phyloP scores from a whole-genome alignment of 1,139 yeast species.

The Saccharomyces hybrid region DNA sequence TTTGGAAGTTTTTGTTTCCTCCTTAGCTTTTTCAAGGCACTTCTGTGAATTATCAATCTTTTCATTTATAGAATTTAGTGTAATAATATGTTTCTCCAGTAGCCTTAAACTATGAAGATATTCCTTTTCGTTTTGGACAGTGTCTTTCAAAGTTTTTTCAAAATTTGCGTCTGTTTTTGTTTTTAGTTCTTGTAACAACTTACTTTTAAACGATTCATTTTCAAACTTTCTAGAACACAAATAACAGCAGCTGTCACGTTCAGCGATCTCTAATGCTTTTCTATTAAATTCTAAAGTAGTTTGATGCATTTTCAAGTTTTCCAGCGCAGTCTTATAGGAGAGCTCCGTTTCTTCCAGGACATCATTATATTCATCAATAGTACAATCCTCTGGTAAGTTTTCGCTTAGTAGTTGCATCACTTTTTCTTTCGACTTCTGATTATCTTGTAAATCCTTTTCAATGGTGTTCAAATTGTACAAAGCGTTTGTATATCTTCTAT shows the following conservation, averaged over 20 bases:
- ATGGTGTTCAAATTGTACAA: slow-evolving; percentile 15
- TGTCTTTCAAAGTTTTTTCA: slow-evolving; percentile 26
- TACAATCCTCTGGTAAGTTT: slow-evolving; percentile 37
- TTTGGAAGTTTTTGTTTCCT: slow-evolving; percentile 3
- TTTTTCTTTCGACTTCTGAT: slow-evolving; percentile 1
- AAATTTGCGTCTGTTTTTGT: slow-evolving; percentile 28
- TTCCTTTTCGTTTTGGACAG: slow-evolving; percentile 37
- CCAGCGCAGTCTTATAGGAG: slow-evolving; percentile 50
- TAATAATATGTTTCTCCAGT: slow-evolving; percentile 20
- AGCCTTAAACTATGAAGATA: slow-evolving; percentile 33
- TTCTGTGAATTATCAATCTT: neutral
- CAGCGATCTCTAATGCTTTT: slow-evolving; percentile 56
- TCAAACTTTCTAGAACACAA: slow-evolving; percentile 59
- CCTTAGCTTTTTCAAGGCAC: neutral
- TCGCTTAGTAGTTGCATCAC: slow-evolving; percentile 12
- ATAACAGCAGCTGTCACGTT: slow-evolving; percentile 48
- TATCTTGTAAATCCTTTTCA: slow-evolving; percentile 12
- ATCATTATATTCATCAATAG: slow-evolving; percentile 43
- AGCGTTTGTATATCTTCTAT: slow-evolving; percentile 15
- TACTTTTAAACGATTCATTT: slow-evolving; percentile 27
- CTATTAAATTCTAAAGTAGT: slow-evolving; percentile 59
- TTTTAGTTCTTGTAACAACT: slow-evolving; percentile 32
- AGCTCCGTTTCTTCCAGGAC: slow-evolving; percentile 50
- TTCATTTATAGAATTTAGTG: slow-evolving; percentile 3
- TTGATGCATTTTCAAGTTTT: slow-evolving; percentile 55